Evolutionary conservation across 495 filamentous ascomycete species (phyloP), one percentile per base, ranked within the genome.

Genomic region (Hyaloscypha hepaticicola): DNA sequence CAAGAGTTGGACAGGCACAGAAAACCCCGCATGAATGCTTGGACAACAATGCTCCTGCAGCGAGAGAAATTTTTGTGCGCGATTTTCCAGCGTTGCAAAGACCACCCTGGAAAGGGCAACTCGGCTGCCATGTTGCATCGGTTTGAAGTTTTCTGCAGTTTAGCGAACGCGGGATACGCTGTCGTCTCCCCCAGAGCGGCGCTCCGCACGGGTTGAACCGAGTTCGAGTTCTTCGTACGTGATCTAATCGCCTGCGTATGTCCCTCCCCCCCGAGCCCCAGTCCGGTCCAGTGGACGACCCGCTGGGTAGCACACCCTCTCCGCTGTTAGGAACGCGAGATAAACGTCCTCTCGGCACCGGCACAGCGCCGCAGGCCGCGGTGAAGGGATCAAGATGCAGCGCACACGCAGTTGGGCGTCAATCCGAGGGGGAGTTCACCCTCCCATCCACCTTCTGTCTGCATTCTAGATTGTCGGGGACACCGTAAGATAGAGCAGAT

Each of bases 161-260:
- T 45, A 45, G 50, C 50, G 50, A 53, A 53, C 56, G 56, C 56
- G 56, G 56, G 56, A 58, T 58, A 45, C 19, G 1, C 31, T 34
- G 5, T 5, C 31, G 5, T 34, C 38, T 45, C 38, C 38, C 38
- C 38, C 14, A 16, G 19, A 0, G 38, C 38, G 38, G 38, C 6
- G 38, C 38, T 16, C 12, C 29, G n/a, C 56, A 58, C 56, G 56
- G 33, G 7, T 29, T 58, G 29, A 38, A 3, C 27, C 56, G 56
- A 58, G 2, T 58, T 58, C 56, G 56, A 58, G 2, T 58, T 58
- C n/a, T 58, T 45, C n/a, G 29, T 58, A 58, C 56, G 29, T 58
- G 56, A 58, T 58, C 31, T 45, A 58, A 58, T 58, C 56, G 56
- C 33, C 27, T 34, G 31, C 27, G 33, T 14, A 56, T 56, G 29